Evolutionary conservation across 768 basidiomycete species (phyloP), one percentile per base, ranked within the genome.

Genomic region (Tremella yokohamensis): DNA sequence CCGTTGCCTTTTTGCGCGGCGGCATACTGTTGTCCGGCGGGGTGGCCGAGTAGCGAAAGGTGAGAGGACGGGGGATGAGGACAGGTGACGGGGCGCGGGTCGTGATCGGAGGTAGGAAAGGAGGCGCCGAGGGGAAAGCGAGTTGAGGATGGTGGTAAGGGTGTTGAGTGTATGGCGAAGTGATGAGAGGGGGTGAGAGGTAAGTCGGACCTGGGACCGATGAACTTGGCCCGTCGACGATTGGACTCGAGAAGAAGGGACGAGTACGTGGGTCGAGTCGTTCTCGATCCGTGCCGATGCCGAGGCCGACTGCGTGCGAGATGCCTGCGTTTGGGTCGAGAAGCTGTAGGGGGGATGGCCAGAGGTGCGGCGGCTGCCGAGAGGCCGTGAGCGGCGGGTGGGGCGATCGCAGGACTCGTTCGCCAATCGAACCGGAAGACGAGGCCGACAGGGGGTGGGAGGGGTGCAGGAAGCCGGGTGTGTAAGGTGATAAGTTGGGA

Each of bases 1-100:
- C 29, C 29, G 29, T 34, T 13, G 52, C 12, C 25, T 50, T 54
- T 16, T 45, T 42, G 18, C 62, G 37, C 34, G 71, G 63, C 9
- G 71, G 68, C 71, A 70, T 73, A 15, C 45, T 34, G 52, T 18
- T 47, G 9, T 40, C 29, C 0, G 70, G 66, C 2, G 71, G 68
- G 16, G 71, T 58, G 26, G 58, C 54, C 20, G 71, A 70, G 51
- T 68, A 70, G 19, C 60, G 63, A 65, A 73, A 73, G n/a, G 58
- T 54, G 34, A 73, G 65, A 2, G 71, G 71, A 26, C 64, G 66
- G 19, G 68, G 69, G 50, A 73, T 66, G 22, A 52, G 53, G 15
- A 70, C 3, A 16, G 68, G 66, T 19, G 68, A 65, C 2, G 34
- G 13, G 20, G 29, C 25, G 49, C 47, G 53, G 13, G 8, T 22